Evolutionary conservation across 73 alveolate genomes (phyloP), one percentile per base, ranked within the genome.

Genomic region (Paraurostyla sp.): DNA sequence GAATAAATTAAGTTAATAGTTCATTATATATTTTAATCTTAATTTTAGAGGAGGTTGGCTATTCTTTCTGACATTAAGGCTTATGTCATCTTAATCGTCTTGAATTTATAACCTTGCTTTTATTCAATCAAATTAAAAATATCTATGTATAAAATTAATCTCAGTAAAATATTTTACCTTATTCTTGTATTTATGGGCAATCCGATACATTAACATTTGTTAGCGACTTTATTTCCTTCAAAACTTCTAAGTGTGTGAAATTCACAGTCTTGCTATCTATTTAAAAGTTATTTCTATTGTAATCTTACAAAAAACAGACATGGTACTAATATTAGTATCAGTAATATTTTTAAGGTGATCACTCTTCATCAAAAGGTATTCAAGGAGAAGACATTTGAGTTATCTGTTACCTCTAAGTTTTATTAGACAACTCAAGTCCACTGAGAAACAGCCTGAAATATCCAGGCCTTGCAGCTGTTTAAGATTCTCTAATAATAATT

Each of bases 361-460:
- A 25, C 65, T 7, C 69, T 36, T 38, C 45, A 69, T 46, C 23
- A 69, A 9, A 2, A 69, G 69, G 27, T 38, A 69, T 35, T 69
- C 84, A 6, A 69, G 63, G 7, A 69, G 38, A 41, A 69, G 38
- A 32, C 84, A 69, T 36, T 69, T 69, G 45, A 69, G 63, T 7
- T 7, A 9, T 22, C 40, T 33, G 63, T 69, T 69, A 13, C 63
- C 84, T 36, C 63, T 30, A 13, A 69, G 41, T 46, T 43, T 69
- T 4, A 25, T 38, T 6, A 69, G 27, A 38, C 9, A 41, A 22
- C 42, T n/a, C 38, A 69, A 41, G 42, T 43, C 63, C 35, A 69
- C 35, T 69, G 59, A 41, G 38, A 69, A 69, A 41, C 84, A 69
- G 84, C 84, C 84, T 7, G 84, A 69, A 43, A 69, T 38, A 69